Evolutionary conservation across 164 flowering plant genomes (phyloP), one percentile per base, ranked within the genome.

Genomic region (Santalum album): DNA sequence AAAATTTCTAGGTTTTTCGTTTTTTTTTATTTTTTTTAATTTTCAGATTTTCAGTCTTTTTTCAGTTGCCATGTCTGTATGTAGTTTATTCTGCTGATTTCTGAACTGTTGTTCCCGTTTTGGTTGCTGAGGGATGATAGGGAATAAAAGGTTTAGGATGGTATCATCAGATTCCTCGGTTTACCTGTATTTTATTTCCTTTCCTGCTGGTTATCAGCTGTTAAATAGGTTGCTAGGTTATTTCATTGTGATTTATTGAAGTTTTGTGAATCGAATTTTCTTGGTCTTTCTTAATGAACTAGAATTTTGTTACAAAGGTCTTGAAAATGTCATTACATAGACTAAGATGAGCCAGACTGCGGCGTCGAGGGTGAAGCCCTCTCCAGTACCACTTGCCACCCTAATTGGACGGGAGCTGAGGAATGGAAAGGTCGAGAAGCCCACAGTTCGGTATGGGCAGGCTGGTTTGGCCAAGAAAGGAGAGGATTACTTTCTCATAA

Each of bases 391-490:
- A 1, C 86, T 91, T 17, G 96, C 84, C 15, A 86, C 92, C 36
- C 61, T 91, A 63, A 84, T 91, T 39, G 89, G 95, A 42, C 81
- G 90, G n/a, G 98, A 91, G 79, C 69, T 88, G 22, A 76, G 96
- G 71, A 67, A 54, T 12, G 90, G 75, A 57, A 86, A 78, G 65
- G 65, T 77, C 44, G 98, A 86, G 80, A 91, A 78, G 64, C 95
- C 94, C 44, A 70, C 69, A 18, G 56, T 89, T 49, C 81, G 68
- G 70, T 84, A 75, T 68, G 96, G 96, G 26, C 92, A 91, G 57
- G 87, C 98, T 59, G 92, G 75, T 48, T 66, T 88, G 47, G 96
- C 98, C 7, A 91, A 80, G 77, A 91, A 91, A 72, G 98, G 98
- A 60, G 96, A 88, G 71, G 98, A 91, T 61, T 91, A 76, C 55